phyloP scores from a whole-genome alignment of 192 early-diverging fungal species.

The Obelidium mucronatum region DNA sequence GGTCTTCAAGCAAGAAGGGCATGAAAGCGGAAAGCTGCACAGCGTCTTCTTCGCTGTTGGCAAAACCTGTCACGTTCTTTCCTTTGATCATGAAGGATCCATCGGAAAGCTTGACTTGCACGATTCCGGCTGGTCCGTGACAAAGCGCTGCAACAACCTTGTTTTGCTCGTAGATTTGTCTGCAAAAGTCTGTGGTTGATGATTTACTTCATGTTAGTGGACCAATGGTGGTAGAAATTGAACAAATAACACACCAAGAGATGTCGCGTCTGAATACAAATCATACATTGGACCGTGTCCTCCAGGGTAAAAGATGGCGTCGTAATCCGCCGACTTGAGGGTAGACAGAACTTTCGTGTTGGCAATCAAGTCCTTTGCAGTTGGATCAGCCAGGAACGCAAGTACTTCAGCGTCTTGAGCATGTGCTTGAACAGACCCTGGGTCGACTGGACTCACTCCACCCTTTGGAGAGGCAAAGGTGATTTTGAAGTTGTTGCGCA shows the following conservation, averaged over 20 bases:
- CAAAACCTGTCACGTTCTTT: slow-evolving; percentile 76
- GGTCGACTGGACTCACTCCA: slow-evolving; percentile 59
- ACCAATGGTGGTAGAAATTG: background rate
- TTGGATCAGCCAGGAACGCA: slow-evolving; percentile 50
- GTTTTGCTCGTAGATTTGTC: slow-evolving; percentile 55
- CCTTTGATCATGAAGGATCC: slow-evolving; percentile 69
- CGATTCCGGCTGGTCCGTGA: slow-evolving; percentile 75
- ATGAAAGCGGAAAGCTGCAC: slow-evolving; percentile 51
- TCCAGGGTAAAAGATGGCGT: slow-evolving; percentile 62
- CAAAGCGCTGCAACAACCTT: slow-evolving; percentile 61
- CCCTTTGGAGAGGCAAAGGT: slow-evolving; percentile 62
- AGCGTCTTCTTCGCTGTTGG: slow-evolving; percentile 69
- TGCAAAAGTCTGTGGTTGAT: slow-evolving; percentile 28
- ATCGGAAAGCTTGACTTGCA: slow-evolving; percentile 62
- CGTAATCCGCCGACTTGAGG: slow-evolving; percentile 47
- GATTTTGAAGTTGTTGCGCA: slow-evolving; percentile 55
- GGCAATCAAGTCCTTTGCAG: slow-evolving; percentile 39
- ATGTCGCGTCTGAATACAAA: slow-evolving; percentile 50
- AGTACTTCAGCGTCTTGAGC: slow-evolving; percentile 49
- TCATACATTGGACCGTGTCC: slow-evolving; percentile 70
- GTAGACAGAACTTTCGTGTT: slow-evolving; percentile 52
- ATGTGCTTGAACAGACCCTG: slow-evolving; percentile 50
- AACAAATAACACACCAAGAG: slow-evolving; percentile 28
- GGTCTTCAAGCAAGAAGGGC: slow-evolving; percentile 39
- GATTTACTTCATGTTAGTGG: no score